Percentiles rank a stretch among this genome's conserved stretches.
phyloP scores from a whole-genome alignment of 2,329 filamentous ascomycete genomes.

The Colletotrichum cereale region DNA sequence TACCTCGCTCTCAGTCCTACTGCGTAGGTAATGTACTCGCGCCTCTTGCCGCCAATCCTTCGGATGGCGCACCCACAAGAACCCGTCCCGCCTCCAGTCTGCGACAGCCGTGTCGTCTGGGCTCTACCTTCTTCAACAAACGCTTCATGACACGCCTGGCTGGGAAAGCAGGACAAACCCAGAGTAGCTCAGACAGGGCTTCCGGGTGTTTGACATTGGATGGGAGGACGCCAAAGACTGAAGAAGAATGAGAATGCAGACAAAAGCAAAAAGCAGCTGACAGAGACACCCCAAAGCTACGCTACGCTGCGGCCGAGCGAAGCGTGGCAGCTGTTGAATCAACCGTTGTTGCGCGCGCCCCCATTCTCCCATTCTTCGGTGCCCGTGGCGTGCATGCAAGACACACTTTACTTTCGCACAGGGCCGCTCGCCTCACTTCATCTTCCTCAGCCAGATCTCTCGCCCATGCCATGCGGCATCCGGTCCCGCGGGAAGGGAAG shows the following conservation, averaged over 20 bases:
- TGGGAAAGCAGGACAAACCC: not conserved
- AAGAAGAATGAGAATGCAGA: not conserved
- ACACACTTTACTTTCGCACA: slow-evolving; percentile 29
- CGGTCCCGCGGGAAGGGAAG: slow-evolving; percentile 24
- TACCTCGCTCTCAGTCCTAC: not conserved
- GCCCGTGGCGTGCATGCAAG: slow-evolving; percentile 4
- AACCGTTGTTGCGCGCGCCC: slow-evolving; percentile 17
- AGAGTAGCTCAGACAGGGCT: slow-evolving; percentile 10
- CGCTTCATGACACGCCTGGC: not conserved
- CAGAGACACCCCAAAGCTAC: not conserved
- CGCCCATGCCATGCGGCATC: slow-evolving; percentile 12
- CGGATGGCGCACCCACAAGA: slow-evolving; percentile 9
- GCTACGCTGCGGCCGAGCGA: slow-evolving; percentile 16
- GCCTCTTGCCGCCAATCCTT: not conserved
- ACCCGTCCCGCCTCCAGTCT: slow-evolving; percentile 3
- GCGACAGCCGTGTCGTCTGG: slow-evolving; percentile 8
- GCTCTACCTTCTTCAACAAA: slow-evolving; percentile 2
- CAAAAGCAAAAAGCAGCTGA: not conserved
- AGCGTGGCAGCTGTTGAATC: slow-evolving; percentile 20
- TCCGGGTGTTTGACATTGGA: not conserved
- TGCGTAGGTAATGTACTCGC: not conserved
- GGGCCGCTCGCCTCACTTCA: slow-evolving; percentile 9
- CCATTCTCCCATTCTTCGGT: slow-evolving; percentile 20
- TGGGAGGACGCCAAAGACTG: not conserved
- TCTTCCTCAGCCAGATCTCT: slow-evolving; percentile 11